Base-by-base conservation (phyloP, 2,329 filamentous ascomycete genomes). In the Drechmeria coniospora region DNA sequence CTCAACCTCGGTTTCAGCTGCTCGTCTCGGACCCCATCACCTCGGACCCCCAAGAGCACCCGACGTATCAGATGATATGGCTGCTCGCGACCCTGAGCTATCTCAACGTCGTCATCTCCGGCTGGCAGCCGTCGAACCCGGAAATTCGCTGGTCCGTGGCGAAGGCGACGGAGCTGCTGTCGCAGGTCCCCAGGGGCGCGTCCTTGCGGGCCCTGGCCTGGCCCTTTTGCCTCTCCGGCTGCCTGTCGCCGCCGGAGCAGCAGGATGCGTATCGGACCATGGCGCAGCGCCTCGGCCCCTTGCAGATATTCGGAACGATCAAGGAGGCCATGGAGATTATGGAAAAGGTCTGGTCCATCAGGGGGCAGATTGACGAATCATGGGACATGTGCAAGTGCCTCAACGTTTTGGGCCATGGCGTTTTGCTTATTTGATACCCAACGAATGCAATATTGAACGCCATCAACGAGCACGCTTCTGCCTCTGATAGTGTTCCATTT, bases 11-110 rank as follows among this genome's bases (percentile, higher is more conserved):
- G 21, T 33, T 25, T 8, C 32, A 13, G 20, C 17, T 28, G 15
- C 23, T 41, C 10, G 36, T 39, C 3, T 28, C 34, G 7, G 32
- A 40, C 20, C 38, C 38, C 2, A 26, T 33, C 7, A 30, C 33
- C 3, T 32, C 35, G 3, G 32, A 42, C 8, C 40, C 42, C 6
- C 38, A 33, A 9, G 27, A 44, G 20, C 38, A 42, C 11, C 34
- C 43, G 19, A 38, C 30, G 9, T 37, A 52, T 31, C 51, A 52
- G 36, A 47, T 48, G 10, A 54, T 64, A 23, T 68, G 63, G 64
- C 56, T 59, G 1, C 53, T 63, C 24, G 61, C 60, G 1, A 49
- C 57, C 1, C 45, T 63, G 2, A 52, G 56, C 6, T 67, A 67
- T 32, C 52, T 68, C 9, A 45, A 51, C 9, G 56, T 64, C 4